Conservation (phyloP, 2,329 filamentous ascomycete species). For the Neonectria faginata region DNA sequence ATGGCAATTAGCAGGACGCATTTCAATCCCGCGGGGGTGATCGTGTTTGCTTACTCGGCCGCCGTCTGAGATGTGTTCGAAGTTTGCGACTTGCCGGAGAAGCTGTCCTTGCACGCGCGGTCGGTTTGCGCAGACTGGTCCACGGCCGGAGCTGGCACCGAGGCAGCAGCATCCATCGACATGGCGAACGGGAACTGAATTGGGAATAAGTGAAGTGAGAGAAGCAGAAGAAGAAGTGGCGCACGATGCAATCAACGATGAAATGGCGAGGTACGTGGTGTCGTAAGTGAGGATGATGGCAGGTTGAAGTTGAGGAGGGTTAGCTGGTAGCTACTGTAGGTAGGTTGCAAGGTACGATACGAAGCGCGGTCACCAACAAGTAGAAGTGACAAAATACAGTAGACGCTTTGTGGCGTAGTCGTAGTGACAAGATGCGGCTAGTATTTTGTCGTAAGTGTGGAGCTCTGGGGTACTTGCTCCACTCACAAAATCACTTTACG, state of each 20-base stretch:
- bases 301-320: conserved; percentile 17
- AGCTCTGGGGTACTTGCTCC: too few species aligned
- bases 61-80: conserved; percentile 78
- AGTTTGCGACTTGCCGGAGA: conserved; percentile 66
- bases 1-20: conserved; percentile 8
- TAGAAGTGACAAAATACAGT: conserved; percentile 35
- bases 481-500: conserved; percentile 51
- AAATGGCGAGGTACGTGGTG: neutral
- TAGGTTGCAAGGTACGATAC: neutral
- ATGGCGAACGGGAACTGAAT: conserved; percentile 41
- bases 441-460: conserved; percentile 17
- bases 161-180: conserved; percentile 53
- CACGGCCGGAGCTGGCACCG: conserved; percentile 41
- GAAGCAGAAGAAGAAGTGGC: neutral
- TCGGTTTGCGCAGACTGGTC: conserved; percentile 40
- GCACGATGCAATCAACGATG: conserved; percentile 3
- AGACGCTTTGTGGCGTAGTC: neutral
- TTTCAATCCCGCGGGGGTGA: neutral
- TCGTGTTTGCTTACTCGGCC: conserved; percentile 66
- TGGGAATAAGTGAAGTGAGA: neutral
- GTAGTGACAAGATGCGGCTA: rapidly evolving
- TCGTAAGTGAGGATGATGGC: conserved; percentile 21
- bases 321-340: neutral
- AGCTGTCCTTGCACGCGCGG: conserved; percentile 65
- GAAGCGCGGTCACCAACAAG: conserved; percentile 1